Evolutionary conservation across 176 grass and related monocot genomes (phyloP).

Genomic region (Olyra latifolia): DNA sequence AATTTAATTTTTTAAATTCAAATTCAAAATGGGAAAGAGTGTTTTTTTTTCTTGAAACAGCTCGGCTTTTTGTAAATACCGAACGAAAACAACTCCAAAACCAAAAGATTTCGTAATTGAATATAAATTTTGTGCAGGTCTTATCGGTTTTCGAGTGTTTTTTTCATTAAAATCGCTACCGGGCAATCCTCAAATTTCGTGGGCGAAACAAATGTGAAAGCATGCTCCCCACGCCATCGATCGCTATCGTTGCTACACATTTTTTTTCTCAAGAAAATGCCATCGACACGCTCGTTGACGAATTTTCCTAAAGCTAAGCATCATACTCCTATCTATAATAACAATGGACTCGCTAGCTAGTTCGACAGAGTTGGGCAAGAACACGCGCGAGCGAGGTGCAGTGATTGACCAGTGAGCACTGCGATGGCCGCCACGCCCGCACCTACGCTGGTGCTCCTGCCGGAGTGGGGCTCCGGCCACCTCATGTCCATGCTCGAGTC

Average conservation of each 20-base stretch:
- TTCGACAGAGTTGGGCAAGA: neutral
- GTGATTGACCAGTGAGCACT: neutral
- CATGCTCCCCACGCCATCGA: neutral
- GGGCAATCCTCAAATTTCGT: too few relatives aligned
- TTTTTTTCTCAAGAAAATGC: neutral
- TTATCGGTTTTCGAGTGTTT: too few relatives aligned
- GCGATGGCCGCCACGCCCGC: constrained; percentile 5
- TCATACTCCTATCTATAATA: neutral
- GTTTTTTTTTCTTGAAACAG: too few relatives aligned
- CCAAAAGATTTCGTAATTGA: too few relatives aligned
- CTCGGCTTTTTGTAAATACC: too few relatives aligned
- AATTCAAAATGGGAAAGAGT: too few relatives aligned
- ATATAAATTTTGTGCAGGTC: too few relatives aligned
- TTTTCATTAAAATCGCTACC: too few relatives aligned
- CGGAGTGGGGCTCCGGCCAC: constrained; percentile 52
- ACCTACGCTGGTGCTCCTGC: constrained; percentile 48
- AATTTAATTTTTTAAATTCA: too few relatives aligned
- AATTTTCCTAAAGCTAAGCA: neutral
- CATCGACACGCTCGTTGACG: neutral
- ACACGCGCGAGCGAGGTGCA: neutral
- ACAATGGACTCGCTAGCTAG: too few relatives aligned
- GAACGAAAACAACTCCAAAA: too few relatives aligned
- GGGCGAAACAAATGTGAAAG: too few relatives aligned
- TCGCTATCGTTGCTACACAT: neutral
- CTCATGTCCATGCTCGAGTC: constrained; percentile 69